Evolutionary conservation across 2,329 filamentous ascomycete genomes (phyloP).

Genomic region (Penicillium hesseltinei): DNA sequence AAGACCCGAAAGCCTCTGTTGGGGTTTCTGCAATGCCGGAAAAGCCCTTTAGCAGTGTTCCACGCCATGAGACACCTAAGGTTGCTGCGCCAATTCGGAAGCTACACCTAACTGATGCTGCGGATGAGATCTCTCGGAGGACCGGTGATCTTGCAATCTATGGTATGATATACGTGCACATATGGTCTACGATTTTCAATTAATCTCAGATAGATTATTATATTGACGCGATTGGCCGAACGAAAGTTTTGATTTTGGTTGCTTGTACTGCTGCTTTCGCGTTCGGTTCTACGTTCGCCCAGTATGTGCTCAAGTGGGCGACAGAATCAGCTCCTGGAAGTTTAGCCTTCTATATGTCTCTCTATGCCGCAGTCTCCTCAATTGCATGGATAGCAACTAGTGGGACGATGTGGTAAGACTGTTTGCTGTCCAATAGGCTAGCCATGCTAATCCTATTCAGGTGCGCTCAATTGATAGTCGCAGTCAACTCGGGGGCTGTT

Average conservation of each 20-base stretch:
- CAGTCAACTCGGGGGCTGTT: background rate
- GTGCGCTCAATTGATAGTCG: background rate
- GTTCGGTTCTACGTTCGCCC: background rate
- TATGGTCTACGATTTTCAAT: background rate
- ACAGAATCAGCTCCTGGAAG: background rate
- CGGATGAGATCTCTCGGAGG: background rate
- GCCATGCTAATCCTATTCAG: background rate
- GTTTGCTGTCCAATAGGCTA: background rate
- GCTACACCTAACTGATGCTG: background rate
- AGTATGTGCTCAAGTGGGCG: constrained; percentile 1
- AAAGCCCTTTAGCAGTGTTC: background rate
- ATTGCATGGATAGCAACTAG: background rate
- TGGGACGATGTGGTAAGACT: background rate
- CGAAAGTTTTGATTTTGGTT: background rate
- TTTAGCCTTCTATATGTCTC: background rate
- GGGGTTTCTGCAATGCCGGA: background rate
- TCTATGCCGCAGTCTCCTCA: background rate
- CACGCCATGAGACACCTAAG: background rate
- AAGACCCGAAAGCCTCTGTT: background rate
- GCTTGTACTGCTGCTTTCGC: background rate
- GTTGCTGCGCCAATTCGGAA: background rate
- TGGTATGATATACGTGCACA: background rate
- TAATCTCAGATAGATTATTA: background rate
- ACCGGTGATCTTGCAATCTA: background rate
- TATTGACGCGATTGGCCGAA: background rate